A percentile compares a stretch with the other conserved stretches of the same genome.
These are phyloP conservation scores for Asterophora parasitica DNA, from an alignment of 768 basidiomycete species.

Conservation along the genomic window DNA sequence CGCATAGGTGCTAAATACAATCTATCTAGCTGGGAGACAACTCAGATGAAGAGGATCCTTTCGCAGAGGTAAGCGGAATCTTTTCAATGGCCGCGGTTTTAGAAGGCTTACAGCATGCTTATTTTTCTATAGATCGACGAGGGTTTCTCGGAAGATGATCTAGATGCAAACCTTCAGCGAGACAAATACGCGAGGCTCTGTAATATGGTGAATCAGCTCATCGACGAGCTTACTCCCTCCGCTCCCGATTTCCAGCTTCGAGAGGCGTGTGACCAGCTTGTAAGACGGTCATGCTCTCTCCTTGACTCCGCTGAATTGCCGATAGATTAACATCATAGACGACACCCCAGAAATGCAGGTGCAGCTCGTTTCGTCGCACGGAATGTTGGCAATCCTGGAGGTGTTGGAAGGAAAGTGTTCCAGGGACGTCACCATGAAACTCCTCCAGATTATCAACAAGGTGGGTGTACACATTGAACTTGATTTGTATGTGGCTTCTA, in stretches of 20 bases:
- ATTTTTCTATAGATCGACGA: constrained; percentile 71
- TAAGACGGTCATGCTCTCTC: constrained; percentile 30
- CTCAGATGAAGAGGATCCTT: constrained; percentile 92
- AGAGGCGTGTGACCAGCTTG: constrained; percentile 85
- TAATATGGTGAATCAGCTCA: constrained; percentile 73
- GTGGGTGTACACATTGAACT: constrained; percentile 38
- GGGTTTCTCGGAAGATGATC: constrained; percentile 85
- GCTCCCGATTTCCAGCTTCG: constrained; percentile 80
- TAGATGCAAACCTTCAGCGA: constrained; percentile 87
- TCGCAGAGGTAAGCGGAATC: constrained; percentile 66
- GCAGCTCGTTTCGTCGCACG: constrained; percentile 89
- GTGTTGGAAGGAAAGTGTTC: constrained; percentile 85
- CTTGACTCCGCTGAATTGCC: not conserved
- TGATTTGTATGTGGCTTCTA: not conserved
- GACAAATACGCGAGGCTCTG: constrained; percentile 91
- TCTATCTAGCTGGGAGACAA: constrained; percentile 64
- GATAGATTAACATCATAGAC: constrained; percentile 69
- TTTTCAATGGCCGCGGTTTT: not conserved
- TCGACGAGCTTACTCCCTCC: constrained; percentile 80
- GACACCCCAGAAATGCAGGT: constrained; percentile 82
- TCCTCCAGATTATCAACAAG: constrained; percentile 86
- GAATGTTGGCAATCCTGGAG: constrained; percentile 92
- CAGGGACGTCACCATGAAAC: constrained; percentile 78
- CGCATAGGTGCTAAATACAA: not conserved
- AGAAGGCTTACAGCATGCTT: not conserved